Evolutionary conservation across 106 monocot genomes (phyloP), one percentile per base, ranked within the genome.

Genomic region (Dendrobium officinale): DNA sequence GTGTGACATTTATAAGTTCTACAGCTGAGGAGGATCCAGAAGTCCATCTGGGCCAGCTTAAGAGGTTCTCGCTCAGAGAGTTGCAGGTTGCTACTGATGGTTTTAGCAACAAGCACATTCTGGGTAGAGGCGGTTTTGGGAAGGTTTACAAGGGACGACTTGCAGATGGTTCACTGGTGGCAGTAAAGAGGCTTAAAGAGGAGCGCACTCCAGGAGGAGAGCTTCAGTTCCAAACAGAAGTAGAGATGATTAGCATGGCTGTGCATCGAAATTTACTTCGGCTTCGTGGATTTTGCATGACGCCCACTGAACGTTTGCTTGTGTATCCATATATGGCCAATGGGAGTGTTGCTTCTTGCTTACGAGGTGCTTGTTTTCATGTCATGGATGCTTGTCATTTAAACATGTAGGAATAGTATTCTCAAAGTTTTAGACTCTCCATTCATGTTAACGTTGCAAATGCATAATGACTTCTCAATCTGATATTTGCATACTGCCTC

Each of bases 231-330:
- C 91, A 91, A 59, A 91, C 91, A 74, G 91, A 91, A 78, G 88
- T 91, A 77, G 88, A 91, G 77, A 91, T 91, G 87, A 91, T 91
- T 74, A 91, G 91, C 82, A 89, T 91, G 91, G 91, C 91, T 79
- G 91, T 91, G 6, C 91, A 91, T 77, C 80, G 89, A 44, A 92
- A 92, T 78, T 84, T 92, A 19, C 89, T 92, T 41, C 87, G 92
- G 0, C 85, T 92, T 80, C 87, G 87, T 64, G 92, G 92, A 27
- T 92, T 92, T 79, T 92, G 92, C 80, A 89, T 92, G 89, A 92
- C 92, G 56, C 92, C 87, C n/a, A 92, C 92, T 16, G 92, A 92
- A 80, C 67, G 92, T 22, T 73, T 92, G 77, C 92, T 92, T 49
- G 92, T 92, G 7, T 92, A 92, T 82, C 92, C 92, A 1, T 92